phyloP scores from a whole-genome alignment of 176 grass and related monocot species.

The Puccinellia tenuiflora region DNA sequence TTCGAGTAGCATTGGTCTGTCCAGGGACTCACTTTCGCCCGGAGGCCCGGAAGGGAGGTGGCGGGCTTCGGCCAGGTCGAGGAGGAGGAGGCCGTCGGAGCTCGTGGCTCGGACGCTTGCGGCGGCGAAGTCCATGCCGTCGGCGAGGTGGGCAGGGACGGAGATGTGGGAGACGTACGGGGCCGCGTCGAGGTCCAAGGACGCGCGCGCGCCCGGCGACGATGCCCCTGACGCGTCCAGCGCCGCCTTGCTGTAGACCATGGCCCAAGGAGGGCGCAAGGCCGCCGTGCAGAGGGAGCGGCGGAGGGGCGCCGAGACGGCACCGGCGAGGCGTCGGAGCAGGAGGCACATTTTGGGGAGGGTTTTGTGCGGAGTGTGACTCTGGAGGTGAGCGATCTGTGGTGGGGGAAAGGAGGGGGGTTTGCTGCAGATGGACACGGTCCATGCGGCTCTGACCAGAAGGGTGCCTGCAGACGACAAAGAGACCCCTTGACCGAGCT shows the following conservation, averaged over 20 bases:
- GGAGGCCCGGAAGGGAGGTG: not conserved
- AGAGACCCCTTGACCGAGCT: too few relatives aligned
- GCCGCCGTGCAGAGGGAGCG: not conserved
- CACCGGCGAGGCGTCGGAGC: not conserved
- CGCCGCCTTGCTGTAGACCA: not conserved
- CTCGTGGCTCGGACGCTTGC: not conserved
- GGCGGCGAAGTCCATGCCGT: not conserved
- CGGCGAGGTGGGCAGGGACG: not conserved
- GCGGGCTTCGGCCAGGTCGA: not conserved
- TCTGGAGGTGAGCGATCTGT: not conserved
- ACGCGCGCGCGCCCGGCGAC: not conserved
- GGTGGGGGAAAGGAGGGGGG: not conserved
- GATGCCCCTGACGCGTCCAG: not conserved
- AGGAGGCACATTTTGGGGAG: not conserved
- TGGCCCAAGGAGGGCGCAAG: not conserved
- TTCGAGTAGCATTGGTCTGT: not conserved
- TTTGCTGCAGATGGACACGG: not conserved
- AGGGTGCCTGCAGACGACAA: too few relatives aligned
- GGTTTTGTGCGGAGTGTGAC: too few relatives aligned
- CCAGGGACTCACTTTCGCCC: fast-evolving
- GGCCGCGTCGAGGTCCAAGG: not conserved
- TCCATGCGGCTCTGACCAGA: too few relatives aligned
- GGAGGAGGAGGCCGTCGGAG: constrained; percentile 1
- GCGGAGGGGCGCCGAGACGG: not conserved
- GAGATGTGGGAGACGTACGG: not conserved